These are phyloP conservation scores for Apiospora saccharicola DNA, from an alignment of 2,329 filamentous ascomycete genomes.

Conservation along the genomic window DNA sequence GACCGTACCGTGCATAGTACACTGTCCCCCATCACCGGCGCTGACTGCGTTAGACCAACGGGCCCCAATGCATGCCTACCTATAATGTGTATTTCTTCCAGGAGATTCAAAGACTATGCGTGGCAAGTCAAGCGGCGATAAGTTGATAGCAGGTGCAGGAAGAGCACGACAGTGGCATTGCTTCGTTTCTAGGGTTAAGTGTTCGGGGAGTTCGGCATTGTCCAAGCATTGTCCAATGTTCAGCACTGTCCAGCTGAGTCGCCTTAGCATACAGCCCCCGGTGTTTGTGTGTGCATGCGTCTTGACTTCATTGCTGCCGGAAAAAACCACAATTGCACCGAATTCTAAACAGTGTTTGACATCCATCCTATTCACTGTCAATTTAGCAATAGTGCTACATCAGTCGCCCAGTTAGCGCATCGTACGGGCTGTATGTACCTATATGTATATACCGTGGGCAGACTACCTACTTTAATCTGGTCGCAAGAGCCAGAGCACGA, in stretches of 20 bases:
- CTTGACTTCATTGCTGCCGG: conserved; percentile 9
- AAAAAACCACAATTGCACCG: conserved; percentile 2
- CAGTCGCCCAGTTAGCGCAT: neutral
- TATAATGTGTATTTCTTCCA: neutral
- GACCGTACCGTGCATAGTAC: neutral
- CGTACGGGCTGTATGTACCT: neutral
- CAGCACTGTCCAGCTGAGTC: conserved; percentile 16
- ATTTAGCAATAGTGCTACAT: conserved; percentile 13
- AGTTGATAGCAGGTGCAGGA: neutral
- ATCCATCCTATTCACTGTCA: neutral
- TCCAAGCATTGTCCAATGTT: neutral
- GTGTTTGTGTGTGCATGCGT: neutral
- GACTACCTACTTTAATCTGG: neutral
- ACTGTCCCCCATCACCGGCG: neutral
- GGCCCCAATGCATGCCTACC: neutral
- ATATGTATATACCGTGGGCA: neutral
- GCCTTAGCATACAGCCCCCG: conserved; percentile 6
- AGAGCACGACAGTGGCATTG: neutral
- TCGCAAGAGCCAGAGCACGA: neutral
- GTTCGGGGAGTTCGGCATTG: conserved; percentile 13
- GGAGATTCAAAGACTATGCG: neutral
- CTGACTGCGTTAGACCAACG: neutral
- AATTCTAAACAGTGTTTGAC: conserved; percentile 16
- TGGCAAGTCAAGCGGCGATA: neutral
- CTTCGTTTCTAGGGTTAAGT: conserved; percentile 11